phyloP scores from a whole-genome alignment of 306 rosid species.

The Alnus glutinosa region DNA sequence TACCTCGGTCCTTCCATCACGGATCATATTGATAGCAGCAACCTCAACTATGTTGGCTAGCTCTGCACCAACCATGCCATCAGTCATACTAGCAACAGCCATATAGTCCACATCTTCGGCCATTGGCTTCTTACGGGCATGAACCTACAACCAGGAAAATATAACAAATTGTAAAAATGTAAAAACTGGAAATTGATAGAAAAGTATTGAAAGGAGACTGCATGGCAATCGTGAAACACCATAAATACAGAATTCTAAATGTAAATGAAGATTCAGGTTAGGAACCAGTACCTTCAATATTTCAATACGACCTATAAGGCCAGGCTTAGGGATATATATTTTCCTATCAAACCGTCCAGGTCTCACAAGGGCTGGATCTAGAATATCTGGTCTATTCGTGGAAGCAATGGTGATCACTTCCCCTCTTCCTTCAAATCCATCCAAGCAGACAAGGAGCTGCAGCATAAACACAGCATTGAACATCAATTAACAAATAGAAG shows the following conservation, averaged over 20 bases:
- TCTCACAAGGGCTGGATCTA: slow-evolving; percentile 95
- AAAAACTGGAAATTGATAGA: slow-evolving; percentile 23
- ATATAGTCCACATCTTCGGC: slow-evolving; percentile 90
- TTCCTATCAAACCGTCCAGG: slow-evolving; percentile 97
- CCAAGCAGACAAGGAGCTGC: slow-evolving; percentile 95
- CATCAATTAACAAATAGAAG: slow-evolving; percentile 25
- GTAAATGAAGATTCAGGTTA: slow-evolving; percentile 3
- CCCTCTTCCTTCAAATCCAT: slow-evolving; percentile 98
- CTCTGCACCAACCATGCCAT: slow-evolving; percentile 99
- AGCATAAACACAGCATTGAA: slow-evolving; percentile 35
- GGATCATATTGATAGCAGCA: slow-evolving; percentile 96
- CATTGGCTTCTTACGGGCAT: slow-evolving; percentile 95
- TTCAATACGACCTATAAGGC: slow-evolving; percentile 88
- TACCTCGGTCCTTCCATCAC: slow-evolving; percentile 95
- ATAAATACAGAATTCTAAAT: background rate
- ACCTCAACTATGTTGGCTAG: slow-evolving; percentile 95
- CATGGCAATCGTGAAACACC: slow-evolving; percentile 12
- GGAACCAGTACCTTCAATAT: slow-evolving; percentile 65
- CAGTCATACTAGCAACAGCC: slow-evolving; percentile 92
- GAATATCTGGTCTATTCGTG: slow-evolving; percentile 94
- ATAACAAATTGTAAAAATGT: slow-evolving; percentile 16
- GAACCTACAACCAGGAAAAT: slow-evolving; percentile 60
- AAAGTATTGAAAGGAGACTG: slow-evolving; percentile 10
- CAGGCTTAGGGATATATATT: slow-evolving; percentile 92
- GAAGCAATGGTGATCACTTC: slow-evolving; percentile 98